phyloP scores from a whole-genome alignment of 805 yeast species.

The Blastobotrys parvus region DNA sequence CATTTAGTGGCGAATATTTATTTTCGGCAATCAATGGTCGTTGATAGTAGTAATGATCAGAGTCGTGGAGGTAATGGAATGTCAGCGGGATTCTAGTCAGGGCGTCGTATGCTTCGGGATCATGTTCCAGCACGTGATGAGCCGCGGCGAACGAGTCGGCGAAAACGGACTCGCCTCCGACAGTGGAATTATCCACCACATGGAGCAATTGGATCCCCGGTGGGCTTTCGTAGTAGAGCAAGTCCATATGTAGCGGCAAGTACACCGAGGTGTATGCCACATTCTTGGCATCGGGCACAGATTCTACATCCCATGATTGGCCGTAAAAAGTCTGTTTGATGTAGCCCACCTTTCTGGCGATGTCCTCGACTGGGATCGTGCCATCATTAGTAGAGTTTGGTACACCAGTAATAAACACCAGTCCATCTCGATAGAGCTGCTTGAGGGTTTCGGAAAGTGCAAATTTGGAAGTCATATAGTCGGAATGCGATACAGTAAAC shows the following conservation, averaged over 20 bases:
- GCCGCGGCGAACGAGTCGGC: constrained; percentile 67
- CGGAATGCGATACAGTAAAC: constrained; percentile 30
- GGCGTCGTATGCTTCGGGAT: constrained; percentile 57
- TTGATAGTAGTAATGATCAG: constrained; percentile 51
- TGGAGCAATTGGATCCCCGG: constrained; percentile 73
- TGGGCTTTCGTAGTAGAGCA: constrained; percentile 69
- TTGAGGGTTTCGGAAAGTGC: constrained; percentile 34
- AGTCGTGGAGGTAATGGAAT: constrained; percentile 56
- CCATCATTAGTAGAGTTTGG: constrained; percentile 24
- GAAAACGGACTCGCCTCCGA: constrained; percentile 63
- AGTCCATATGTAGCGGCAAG: constrained; percentile 71
- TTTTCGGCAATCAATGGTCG: constrained; percentile 59
- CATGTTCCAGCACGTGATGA: constrained; percentile 41
- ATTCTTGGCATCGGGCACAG: constrained; percentile 47
- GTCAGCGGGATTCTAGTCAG: constrained; percentile 56
- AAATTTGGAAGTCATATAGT: constrained; percentile 32
- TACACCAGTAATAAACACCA: constrained; percentile 45
- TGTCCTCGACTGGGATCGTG: constrained; percentile 31
- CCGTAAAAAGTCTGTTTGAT: constrained; percentile 68
- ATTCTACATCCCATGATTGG: constrained; percentile 55
- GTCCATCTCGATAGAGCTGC: constrained; percentile 47
- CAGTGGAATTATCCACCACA: constrained; percentile 35
- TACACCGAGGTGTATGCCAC: constrained; percentile 60
- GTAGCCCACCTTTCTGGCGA: constrained; percentile 54
- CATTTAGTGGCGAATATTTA: constrained; percentile 10